A percentile compares a stretch with the other conserved stretches of the same genome.
phyloP scores from a whole-genome alignment of 768 basidiomycete species.

The Kwoniella europaea region DNA sequence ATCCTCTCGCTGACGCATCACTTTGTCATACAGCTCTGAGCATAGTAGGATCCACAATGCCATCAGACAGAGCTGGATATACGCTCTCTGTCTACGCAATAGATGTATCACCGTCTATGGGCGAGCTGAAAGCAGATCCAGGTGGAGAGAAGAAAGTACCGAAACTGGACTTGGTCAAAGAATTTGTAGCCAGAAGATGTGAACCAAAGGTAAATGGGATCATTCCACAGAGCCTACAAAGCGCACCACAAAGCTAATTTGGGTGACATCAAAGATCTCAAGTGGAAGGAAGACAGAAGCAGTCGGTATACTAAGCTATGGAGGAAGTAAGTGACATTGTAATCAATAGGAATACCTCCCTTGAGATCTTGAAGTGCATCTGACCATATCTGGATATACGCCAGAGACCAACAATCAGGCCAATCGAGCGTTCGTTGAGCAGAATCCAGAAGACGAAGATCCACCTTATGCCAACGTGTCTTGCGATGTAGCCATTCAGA shows the following conservation, averaged over 20 bases:
- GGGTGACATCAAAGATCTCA: conserved; percentile 69
- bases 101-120: conserved; percentile 88
- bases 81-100: conserved; percentile 69
- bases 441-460: conserved; percentile 52
- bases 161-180: conserved; percentile 79
- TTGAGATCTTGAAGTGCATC: too few relatives aligned
- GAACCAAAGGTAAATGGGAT: conserved; percentile 76
- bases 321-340: conserved; percentile 65
- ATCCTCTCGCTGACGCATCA: too few relatives aligned
- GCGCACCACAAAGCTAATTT: neutral
- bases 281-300: conserved; percentile 91
- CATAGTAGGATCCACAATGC: conserved; percentile 23
- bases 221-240: neutral
- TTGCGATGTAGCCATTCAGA: conserved; percentile 52
- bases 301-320: conserved; percentile 86
- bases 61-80: conserved; percentile 52
- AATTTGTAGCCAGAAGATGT: conserved; percentile 86
- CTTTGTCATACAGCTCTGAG: too few relatives aligned
- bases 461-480: conserved; percentile 45
- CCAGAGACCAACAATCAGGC: conserved; percentile 57
- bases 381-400: too few relatives aligned
- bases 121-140: conserved; percentile 65
- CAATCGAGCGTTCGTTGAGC: conserved; percentile 35
- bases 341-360: neutral
- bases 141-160: conserved; percentile 65